Conservation (phyloP, 1,139 yeast species). For the Candida sojae region DNA sequence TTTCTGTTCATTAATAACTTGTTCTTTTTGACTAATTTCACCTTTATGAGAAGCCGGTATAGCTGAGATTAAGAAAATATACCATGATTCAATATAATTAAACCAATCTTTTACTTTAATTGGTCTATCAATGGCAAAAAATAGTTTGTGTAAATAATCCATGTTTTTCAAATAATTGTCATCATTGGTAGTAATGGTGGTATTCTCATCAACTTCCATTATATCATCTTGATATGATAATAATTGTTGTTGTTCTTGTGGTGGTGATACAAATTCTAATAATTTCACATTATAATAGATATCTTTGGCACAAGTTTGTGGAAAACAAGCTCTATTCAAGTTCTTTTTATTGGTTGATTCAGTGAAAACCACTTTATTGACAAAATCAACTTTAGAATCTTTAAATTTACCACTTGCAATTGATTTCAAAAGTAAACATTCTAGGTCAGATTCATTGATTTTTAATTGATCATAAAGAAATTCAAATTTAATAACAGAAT, state of each 20-base stretch:
- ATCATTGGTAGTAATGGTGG: not conserved
- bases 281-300: conserved; percentile 29
- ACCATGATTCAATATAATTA: conserved; percentile 38
- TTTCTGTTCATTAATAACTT: conserved; percentile 36
- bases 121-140: conserved; percentile 23
- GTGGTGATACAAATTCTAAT: conserved; percentile 19
- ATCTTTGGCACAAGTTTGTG: conserved; percentile 22
- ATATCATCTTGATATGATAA: conserved; percentile 8
- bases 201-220: conserved; percentile 15
- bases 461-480: conserved; percentile 25
- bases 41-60: conserved; percentile 30
- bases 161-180: not conserved
- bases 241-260: not conserved
- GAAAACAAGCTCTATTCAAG: conserved; percentile 2
- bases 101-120: conserved; percentile 19
- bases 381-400: conserved; percentile 47
- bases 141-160: conserved; percentile 13
- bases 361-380: conserved; percentile 27
- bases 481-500: conserved; percentile 27
- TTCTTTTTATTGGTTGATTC: conserved; percentile 4
- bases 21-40: conserved; percentile 42
- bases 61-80: conserved; percentile 25
- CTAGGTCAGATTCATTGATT: conserved; percentile 31
- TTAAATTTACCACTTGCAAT: conserved; percentile 47
- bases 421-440: conserved; percentile 37